Evolutionary conservation across 768 basidiomycete species (phyloP).

Genomic region (Boletellus emodensis): DNA sequence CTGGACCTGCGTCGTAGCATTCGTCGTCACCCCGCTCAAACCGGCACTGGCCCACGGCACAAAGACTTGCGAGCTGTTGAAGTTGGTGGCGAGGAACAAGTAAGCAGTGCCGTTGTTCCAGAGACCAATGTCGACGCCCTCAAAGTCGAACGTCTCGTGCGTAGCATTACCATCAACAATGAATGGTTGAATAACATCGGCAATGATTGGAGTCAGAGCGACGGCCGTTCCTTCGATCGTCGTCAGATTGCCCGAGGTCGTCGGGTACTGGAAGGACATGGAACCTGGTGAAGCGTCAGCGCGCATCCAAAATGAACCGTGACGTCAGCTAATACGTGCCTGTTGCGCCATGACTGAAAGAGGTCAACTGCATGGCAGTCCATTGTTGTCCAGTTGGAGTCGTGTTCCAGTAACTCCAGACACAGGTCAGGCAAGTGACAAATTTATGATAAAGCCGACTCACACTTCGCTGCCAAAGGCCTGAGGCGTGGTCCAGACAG

Average conservation of each 20-base stretch:
- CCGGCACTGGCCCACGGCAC: conserved; percentile 22
- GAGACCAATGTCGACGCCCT: conserved; percentile 23
- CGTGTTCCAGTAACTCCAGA: conserved; percentile 27
- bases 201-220: conserved; percentile 4
- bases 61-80: background rate
- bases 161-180: conserved; percentile 11
- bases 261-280: conserved; percentile 28
- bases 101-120: conserved; percentile 23
- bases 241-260: conserved; percentile 13
- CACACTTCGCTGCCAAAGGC: conserved; percentile 58
- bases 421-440: background rate
- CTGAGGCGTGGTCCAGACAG: conserved; percentile 77
- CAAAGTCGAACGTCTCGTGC: conserved; percentile 3
- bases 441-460: background rate
- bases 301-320: background rate
- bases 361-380: conserved; percentile 22
- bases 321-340: conserved; percentile 5
- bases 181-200: conserved; percentile 18
- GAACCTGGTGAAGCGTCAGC: conserved; percentile 16
- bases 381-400: conserved; percentile 28
- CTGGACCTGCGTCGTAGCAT: conserved; percentile 18
- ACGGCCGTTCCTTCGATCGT: conserved; percentile 23
- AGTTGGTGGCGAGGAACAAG: conserved; percentile 20
- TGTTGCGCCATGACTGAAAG: conserved; percentile 26
- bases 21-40: conserved; percentile 8